These are phyloP conservation scores for Alternaria gaisen DNA, from an alignment of 2,329 filamentous ascomycete genomes.

Conservation along the genomic window DNA sequence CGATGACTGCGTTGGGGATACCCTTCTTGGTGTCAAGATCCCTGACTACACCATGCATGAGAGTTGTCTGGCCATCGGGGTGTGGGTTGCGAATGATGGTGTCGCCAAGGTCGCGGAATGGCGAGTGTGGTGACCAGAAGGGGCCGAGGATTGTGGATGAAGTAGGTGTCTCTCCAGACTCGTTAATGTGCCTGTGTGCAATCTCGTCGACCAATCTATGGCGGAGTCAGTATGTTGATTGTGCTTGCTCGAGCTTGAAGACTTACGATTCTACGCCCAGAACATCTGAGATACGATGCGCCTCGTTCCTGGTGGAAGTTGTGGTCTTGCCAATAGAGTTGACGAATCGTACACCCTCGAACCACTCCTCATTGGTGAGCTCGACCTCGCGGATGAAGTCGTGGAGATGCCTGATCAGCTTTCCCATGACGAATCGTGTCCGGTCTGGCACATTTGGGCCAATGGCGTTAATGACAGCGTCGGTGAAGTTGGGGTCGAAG, in stretches of 20 bases:
- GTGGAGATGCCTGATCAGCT: constrained; percentile 76
- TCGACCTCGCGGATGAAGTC: constrained; percentile 81
- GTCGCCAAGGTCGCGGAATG: constrained; percentile 73
- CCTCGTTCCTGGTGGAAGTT: constrained; percentile 75
- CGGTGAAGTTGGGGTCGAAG: constrained; percentile 81
- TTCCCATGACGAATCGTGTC: constrained; percentile 68
- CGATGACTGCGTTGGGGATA: constrained; percentile 73
- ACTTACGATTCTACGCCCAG: constrained; percentile 76
- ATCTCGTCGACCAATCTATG: constrained; percentile 71
- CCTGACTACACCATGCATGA: constrained; percentile 74
- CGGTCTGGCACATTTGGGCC: constrained; percentile 73
- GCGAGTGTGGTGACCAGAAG: constrained; percentile 79
- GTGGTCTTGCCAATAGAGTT: constrained; percentile 77
- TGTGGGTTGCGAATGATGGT: constrained; percentile 71
- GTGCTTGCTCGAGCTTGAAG: background rate
- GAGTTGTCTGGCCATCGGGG: constrained; percentile 64
- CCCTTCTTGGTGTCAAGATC: constrained; percentile 72
- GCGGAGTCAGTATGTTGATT: background rate
- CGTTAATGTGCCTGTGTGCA: constrained; percentile 69
- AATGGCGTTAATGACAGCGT: constrained; percentile 76
- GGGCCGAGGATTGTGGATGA: constrained; percentile 79
- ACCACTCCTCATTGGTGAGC: constrained; percentile 80
- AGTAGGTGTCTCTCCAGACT: constrained; percentile 70
- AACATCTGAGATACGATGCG: constrained; percentile 76
- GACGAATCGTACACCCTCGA: constrained; percentile 76